These are phyloP conservation scores for Aspergillus sp. DNA, from an alignment of 2,329 filamentous ascomycete genomes.

Conservation along the genomic window DNA sequence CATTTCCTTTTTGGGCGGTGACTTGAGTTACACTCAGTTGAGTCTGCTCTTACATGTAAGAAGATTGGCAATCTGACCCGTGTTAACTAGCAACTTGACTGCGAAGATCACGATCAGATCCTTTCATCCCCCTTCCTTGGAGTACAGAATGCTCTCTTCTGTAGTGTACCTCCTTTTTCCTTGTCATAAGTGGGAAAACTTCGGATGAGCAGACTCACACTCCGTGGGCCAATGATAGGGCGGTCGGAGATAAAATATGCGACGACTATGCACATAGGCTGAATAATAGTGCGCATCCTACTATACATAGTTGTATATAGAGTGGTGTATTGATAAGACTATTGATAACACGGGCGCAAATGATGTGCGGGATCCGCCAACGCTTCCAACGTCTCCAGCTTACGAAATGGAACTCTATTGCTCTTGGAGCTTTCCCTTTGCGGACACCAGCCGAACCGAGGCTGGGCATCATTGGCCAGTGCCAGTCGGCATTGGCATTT, in stretches of 20 bases:
- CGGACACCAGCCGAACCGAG: neutral
- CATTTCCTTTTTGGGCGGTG: neutral
- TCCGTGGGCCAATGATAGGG: neutral
- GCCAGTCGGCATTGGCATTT: neutral
- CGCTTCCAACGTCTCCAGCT: neutral
- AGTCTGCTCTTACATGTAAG: neutral
- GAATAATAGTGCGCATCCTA: neutral
- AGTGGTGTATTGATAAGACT: neutral
- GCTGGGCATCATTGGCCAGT: neutral
- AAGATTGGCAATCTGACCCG: neutral
- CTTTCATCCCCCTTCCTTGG: neutral
- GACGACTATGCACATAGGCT: neutral
- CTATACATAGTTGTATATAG: neutral
- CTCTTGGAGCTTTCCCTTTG: conserved; percentile 1
- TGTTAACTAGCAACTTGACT: neutral
- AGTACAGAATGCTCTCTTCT: too few relatives aligned
- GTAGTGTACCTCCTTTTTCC: too few relatives aligned
- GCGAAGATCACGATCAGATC: neutral
- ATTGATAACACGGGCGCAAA: neutral
- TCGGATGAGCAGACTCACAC: neutral
- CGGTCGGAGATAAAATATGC: neutral
- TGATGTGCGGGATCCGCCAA: neutral
- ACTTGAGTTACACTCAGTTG: neutral
- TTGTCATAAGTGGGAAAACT: neutral
- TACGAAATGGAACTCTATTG: neutral